Base-by-base conservation (phyloP, 2,329 filamentous ascomycete genomes). In the Emydomyces testavorans region DNA sequence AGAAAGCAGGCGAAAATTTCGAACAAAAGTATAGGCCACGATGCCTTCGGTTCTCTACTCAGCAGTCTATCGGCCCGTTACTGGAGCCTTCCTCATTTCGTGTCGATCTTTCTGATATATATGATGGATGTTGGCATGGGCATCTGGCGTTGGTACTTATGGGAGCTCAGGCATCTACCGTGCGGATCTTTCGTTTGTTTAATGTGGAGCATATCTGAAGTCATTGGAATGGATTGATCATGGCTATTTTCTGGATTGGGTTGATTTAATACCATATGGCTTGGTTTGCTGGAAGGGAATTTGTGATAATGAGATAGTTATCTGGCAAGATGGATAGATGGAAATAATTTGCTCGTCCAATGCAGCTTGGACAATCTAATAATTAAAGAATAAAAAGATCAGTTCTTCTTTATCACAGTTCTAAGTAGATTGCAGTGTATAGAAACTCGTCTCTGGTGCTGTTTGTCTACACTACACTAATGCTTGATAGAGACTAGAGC, bases 181-280 rank as follows among this genome's bases (percentile, higher is more conserved):
- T 34, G 39, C 16, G 28, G n/a, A n/a, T n/a, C n/a, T n/a, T n/a
- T n/a, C n/a, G n/a, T n/a, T n/a, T n/a, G n/a, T 28, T 6, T 11
- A 5, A 28, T 31, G 29, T 11, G 8, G 28, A 34, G 40, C 34
- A 29, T 18, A 18, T 28, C 20, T 32, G 26, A 16, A 16, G 16
- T 10, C 21, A 10, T 21, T 32, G 20, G 32, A 18, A 34, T 18
- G n/a, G n/a, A 42, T 43, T 24, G 16, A 6, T 29, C 29, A 32
- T 15, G 39, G n/a, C 26, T 41, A 6, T 43, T 43, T 43, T 43
- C 18, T 43, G 40, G 40, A 29, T 34, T 34, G 40, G n/a, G 29
- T 24, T 34, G 29, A 34, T 32, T 20, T 43, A 28, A 6, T 43
- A 29, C 34, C 26, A 29, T n/a, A 43, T 43, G 28, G 29, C 26